Percentiles rank a stretch among this genome's conserved stretches.
Evolutionary conservation across 352 stramenopile species (phyloP).

Genomic region (Pythium oligandrum): DNA sequence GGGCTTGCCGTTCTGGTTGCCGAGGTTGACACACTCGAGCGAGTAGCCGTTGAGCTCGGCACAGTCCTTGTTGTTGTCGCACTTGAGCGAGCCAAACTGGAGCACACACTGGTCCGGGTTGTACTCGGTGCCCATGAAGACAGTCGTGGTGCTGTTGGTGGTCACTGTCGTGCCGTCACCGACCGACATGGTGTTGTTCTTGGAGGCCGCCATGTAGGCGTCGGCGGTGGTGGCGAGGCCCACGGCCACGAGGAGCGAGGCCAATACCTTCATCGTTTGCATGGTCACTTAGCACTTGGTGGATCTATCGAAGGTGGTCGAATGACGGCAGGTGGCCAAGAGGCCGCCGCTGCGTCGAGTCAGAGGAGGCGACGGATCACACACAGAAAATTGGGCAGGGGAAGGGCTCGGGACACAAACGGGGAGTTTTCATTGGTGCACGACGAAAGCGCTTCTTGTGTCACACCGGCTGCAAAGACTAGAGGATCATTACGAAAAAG

Average conservation of each 20-base stretch:
- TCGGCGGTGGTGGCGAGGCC: constrained; percentile 3
- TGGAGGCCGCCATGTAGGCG: constrained; percentile 17
- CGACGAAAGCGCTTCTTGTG: too few relatives aligned
- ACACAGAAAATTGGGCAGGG: too few relatives aligned
- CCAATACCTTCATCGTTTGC: constrained; percentile 7
- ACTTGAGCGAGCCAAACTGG: constrained; percentile 65
- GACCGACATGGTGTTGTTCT: constrained; percentile 39
- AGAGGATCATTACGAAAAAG: too few relatives aligned
- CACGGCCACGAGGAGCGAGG: constrained; percentile 10
- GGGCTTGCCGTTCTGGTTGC: constrained; percentile 51
- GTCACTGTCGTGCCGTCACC: constrained; percentile 57
- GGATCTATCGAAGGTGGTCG: too few relatives aligned
- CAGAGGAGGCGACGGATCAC: too few relatives aligned
- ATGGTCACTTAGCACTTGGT: neutral
- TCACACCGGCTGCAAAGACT: too few relatives aligned
- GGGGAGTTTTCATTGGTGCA: too few relatives aligned
- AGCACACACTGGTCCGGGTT: constrained; percentile 58
- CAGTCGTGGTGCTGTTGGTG: constrained; percentile 37
- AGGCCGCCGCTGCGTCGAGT: too few relatives aligned
- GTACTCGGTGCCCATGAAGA: constrained; percentile 66
- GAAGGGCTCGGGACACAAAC: too few relatives aligned
- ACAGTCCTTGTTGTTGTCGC: constrained; percentile 39
- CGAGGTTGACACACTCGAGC: constrained; percentile 59
- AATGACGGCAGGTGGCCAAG: too few relatives aligned
- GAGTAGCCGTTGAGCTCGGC: constrained; percentile 63